Evolutionary conservation across 2,329 filamentous ascomycete genomes (phyloP), one percentile per base, ranked within the genome.

Genomic region (Colletotrichum cuscutae): DNA sequence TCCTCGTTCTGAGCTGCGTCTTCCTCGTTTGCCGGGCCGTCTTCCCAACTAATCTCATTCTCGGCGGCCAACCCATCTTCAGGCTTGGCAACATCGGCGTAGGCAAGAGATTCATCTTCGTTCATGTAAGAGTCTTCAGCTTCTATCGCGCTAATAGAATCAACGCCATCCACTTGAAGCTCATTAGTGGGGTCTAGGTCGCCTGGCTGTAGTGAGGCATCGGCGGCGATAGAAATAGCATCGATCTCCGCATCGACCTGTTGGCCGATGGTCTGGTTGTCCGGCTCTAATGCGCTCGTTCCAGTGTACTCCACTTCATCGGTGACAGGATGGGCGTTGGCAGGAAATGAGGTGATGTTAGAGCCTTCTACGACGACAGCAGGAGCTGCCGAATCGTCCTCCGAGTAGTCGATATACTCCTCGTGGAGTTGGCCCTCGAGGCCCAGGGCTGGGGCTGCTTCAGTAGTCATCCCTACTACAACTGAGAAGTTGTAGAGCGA

Each of bases 1-100:
- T 42, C 9, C 15, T 42, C 53, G n/a, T 28, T 30, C 6, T 24
- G 37, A 6, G 60, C 28, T 26, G 12, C 62, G 46, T 46, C 59
- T 56, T 72, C 49, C 11, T 46, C 58, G 19, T 64, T 52, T n/a
- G 58, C 28, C 7, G 46, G 56, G 5, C 62, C 65, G 63, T 73
- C 72, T 32, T 76, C 75, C 57, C 74, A 76, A n/a, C 56, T 76
- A n/a, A 76, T 75, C 59, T 76, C 75, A 30, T 75, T 73, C 22
- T 76, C 52, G 6, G 68, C 71, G 3, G 64, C 24, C n/a, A 46
- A 53, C 11, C 6, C 53, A 19, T 22, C 62, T 30, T 62, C 68
- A 13, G 30, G 11, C 26, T 37, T 12, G 26, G 26, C 9, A 52
- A 19, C 11, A 15, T 60, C 49, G 24, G 26, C 4, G 22, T 11